These are phyloP conservation scores for Dictyostelium intermedium DNA, from an alignment of 78 protist species.

Conservation along the genomic window DNA sequence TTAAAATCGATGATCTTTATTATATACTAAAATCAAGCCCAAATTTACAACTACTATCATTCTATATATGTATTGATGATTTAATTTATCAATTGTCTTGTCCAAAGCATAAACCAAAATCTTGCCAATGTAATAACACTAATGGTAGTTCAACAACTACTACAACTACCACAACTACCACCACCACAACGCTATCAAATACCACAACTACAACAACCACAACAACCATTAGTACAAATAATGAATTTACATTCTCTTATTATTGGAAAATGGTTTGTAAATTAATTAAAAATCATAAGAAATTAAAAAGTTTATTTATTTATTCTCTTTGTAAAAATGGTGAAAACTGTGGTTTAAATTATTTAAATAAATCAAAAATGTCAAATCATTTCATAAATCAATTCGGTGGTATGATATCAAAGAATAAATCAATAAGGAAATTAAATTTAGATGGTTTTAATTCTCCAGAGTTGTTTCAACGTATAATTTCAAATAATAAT, in stretches of 20 bases:
- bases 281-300: background rate
- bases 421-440: constrained; percentile 2
- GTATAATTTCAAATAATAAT: background rate
- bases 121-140: background rate
- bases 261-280: background rate
- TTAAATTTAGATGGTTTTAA: background rate
- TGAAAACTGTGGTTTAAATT: background rate
- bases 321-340: background rate
- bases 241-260: background rate
- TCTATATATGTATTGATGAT: background rate
- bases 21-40: background rate
- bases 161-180: too few species aligned
- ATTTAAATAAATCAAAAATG: background rate
- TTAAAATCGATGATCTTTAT: background rate
- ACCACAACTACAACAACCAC: background rate
- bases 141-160: background rate
- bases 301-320: constrained; percentile 1
- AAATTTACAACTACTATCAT: background rate
- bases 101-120: background rate
- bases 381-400: background rate
- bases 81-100: background rate
- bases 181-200: background rate
- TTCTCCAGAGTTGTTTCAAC: background rate
- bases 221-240: background rate
- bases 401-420: background rate